These are phyloP conservation scores for Backusella morwellensis DNA, from an alignment of 192 early-diverging fungal genomes.

Conservation along the genomic window DNA sequence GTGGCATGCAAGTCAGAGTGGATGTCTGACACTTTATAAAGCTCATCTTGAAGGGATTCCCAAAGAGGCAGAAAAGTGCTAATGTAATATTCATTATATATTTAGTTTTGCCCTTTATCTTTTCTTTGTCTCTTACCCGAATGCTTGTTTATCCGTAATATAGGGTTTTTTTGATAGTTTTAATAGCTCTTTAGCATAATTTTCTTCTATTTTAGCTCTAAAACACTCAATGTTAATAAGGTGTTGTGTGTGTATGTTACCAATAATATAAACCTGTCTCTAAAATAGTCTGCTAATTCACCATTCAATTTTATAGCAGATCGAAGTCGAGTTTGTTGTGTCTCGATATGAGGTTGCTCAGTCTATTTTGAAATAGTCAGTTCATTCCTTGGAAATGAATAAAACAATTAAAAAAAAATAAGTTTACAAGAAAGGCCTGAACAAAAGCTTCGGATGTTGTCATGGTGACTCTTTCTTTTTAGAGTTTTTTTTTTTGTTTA, in stretches of 20 bases:
- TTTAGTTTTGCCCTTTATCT: not conserved
- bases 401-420: not conserved
- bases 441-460: constrained; percentile 11
- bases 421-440: constrained; percentile 1
- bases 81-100: not conserved
- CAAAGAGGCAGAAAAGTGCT: constrained; percentile 27
- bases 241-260: not conserved
- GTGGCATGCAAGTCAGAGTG: constrained; percentile 35
- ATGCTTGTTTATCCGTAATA: constrained; percentile 39
- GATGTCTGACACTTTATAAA: constrained; percentile 27
- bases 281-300: constrained; percentile 54
- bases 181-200: constrained; percentile 46
- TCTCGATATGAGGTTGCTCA: constrained; percentile 45
- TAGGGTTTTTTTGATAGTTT: constrained; percentile 47
- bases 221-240: not conserved
- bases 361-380: constrained; percentile 23
- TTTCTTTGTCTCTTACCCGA: constrained; percentile 34
- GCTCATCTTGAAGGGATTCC: constrained; percentile 32
- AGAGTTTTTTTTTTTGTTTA: not conserved
- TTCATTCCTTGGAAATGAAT: not conserved
- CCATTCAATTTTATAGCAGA: constrained; percentile 44
- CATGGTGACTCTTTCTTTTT: not conserved
- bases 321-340: constrained; percentile 46
- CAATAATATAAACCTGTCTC: constrained; percentile 41
- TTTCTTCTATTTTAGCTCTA: constrained; percentile 51